Conservation (phyloP, 768 basidiomycete species). For the Serendipita sp. region DNA sequence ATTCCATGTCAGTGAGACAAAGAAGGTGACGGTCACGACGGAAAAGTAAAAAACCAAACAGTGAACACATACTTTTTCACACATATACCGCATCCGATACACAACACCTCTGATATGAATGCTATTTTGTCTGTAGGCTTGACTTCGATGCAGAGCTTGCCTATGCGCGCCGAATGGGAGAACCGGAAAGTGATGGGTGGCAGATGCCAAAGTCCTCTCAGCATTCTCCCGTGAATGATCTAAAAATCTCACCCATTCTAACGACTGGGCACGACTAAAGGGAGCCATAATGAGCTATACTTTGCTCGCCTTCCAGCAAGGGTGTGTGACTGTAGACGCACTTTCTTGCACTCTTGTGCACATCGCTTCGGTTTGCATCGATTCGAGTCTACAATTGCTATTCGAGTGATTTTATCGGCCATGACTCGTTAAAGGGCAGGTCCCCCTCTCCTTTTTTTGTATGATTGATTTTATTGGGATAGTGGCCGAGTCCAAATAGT, state of each 20-base stretch:
- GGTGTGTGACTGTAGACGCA: constrained; percentile 17
- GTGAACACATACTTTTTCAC: constrained; percentile 86
- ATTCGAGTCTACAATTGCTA: constrained; percentile 86
- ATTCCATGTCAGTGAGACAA: neutral
- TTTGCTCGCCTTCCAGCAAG: constrained; percentile 2
- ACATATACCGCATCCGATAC: constrained; percentile 99
- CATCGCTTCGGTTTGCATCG: constrained; percentile 94
- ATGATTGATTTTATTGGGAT: neutral
- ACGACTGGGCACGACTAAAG: constrained; percentile 83
- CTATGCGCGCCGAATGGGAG: constrained; percentile 28
- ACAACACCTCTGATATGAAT: constrained; percentile 96
- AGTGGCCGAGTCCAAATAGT: neutral
- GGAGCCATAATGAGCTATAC: neutral
- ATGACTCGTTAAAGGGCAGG: constrained; percentile 24
- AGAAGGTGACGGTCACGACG: neutral
- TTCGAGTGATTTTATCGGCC: constrained; percentile 95
- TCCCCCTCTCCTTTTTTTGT: neutral
- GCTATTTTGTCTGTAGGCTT: constrained; percentile 93
- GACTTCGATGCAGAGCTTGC: constrained; percentile 97
- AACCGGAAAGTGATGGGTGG: neutral
- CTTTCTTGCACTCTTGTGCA: constrained; percentile 97
- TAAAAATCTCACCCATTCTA: constrained; percentile 63
- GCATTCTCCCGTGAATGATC: too few species aligned
- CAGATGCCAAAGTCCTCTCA: too few species aligned
- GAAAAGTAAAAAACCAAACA: neutral